A percentile compares a stretch with the other conserved stretches of the same genome.
Evolutionary conservation across 257 asterid genomes (phyloP).

Genomic region (Cynanchum wilfordii): DNA sequence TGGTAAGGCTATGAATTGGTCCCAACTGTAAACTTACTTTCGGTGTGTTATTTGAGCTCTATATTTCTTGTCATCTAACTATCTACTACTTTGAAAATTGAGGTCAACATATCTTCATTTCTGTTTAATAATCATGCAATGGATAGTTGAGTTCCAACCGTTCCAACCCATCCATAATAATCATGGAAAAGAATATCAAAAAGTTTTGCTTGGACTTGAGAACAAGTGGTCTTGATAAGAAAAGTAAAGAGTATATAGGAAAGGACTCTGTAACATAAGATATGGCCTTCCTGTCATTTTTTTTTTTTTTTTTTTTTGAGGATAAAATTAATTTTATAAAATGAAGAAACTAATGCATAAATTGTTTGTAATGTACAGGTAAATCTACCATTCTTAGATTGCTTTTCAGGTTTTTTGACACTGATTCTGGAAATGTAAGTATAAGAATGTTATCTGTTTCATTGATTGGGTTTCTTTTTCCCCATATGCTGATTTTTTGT

Average conservation of each 20-base stretch:
- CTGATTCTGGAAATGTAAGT: conserved; percentile 81
- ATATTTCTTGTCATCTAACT: background rate
- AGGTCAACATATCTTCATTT: background rate
- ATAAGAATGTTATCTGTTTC: background rate
- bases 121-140: background rate
- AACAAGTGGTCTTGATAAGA: background rate
- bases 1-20: conserved; percentile 51
- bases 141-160: background rate
- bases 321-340: too few relatives aligned
- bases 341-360: conserved; percentile 3
- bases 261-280: background rate
- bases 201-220: background rate
- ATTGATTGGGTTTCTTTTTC: background rate
- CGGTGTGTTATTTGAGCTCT: background rate
- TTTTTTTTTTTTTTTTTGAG: background rate
- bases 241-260: background rate
- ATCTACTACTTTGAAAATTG: conserved; percentile 1
- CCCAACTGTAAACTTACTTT: conserved; percentile 14
- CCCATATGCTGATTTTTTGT: background rate
- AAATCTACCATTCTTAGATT: conserved; percentile 93
- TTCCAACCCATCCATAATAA: background rate
- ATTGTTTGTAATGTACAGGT: conserved; percentile 46
- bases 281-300: background rate
- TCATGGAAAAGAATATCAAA: background rate
- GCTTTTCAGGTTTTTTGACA: conserved; percentile 85